phyloP scores from a whole-genome alignment of 148 eudicot genomes.

The Suaeda aralocaspica region DNA sequence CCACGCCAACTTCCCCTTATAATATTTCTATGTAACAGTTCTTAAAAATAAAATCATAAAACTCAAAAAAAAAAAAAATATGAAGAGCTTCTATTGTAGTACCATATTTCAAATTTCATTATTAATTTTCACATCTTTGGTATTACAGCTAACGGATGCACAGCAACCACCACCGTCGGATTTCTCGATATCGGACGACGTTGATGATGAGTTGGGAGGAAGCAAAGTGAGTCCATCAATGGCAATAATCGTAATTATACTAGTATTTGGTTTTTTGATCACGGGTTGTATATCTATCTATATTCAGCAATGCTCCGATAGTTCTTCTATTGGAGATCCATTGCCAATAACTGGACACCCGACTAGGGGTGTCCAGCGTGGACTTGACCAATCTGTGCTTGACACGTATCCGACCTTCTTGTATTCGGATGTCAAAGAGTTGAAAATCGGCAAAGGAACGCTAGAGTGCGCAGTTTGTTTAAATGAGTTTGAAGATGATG shows the following conservation, averaged over 20 bases:
- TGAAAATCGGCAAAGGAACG: slow-evolving; percentile 36
- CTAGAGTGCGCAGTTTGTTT: slow-evolving; percentile 53
- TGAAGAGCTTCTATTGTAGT: background rate
- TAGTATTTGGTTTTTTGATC: slow-evolving; percentile 32
- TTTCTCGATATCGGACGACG: background rate
- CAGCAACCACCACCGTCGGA: slow-evolving; percentile 16
- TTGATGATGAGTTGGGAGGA: background rate
- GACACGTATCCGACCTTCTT: slow-evolving; percentile 33
- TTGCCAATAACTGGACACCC: background rate
- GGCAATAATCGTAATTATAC: slow-evolving; percentile 20
- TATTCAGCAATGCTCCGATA: slow-evolving; percentile 30
- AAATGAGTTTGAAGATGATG: slow-evolving; percentile 35
- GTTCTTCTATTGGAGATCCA: background rate
- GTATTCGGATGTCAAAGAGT: slow-evolving; percentile 31
- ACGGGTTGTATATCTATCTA: slow-evolving; percentile 30
- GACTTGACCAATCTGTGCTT: slow-evolving; percentile 26
- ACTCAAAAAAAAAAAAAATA: too few relatives aligned
- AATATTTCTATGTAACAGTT: too few relatives aligned
- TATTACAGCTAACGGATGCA: background rate
- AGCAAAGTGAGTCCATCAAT: slow-evolving; percentile 23
- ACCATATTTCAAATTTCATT: background rate
- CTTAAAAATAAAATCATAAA: too few relatives aligned
- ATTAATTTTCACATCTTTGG: background rate
- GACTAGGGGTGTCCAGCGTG: slow-evolving; percentile 2
- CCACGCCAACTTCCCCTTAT: too few relatives aligned